A percentile compares a stretch with the other conserved stretches of the same genome.
Conservation (phyloP, 2,329 filamentous ascomycete species). For the Sarocladium strictum region DNA sequence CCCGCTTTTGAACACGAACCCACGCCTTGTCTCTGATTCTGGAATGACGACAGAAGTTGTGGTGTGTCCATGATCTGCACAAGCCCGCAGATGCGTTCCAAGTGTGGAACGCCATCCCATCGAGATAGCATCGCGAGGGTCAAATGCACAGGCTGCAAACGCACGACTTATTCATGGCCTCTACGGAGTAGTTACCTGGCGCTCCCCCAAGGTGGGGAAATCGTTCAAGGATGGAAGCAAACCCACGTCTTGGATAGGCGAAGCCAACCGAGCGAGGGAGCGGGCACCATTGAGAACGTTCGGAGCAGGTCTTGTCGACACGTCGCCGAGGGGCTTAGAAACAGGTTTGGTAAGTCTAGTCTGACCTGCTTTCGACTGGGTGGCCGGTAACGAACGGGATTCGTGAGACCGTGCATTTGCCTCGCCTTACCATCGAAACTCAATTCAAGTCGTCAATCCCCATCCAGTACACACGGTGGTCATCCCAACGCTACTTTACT, state of each 20-base stretch:
- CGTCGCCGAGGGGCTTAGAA: background rate
- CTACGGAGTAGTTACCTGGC: background rate
- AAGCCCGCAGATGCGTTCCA: background rate
- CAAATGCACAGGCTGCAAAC: background rate
- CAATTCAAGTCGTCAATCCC: background rate
- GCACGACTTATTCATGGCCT: background rate
- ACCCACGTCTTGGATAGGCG: background rate
- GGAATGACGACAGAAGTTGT: conserved; percentile 6
- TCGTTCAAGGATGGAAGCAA: background rate
- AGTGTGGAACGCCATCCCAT: conserved; percentile 4
- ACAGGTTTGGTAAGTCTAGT: background rate
- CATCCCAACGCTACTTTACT: background rate
- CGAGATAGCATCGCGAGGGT: background rate
- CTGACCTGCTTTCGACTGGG: background rate
- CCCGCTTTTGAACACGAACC: background rate
- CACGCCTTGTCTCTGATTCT: conserved; percentile 7
- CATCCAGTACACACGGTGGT: background rate
- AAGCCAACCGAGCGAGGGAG: background rate
- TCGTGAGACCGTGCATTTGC: background rate
- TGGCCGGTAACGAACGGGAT: background rate
- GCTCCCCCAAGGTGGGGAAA: background rate
- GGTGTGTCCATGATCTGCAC: background rate
- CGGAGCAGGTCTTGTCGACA: background rate
- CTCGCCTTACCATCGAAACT: conserved; percentile 1
- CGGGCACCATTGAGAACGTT: conserved; percentile 5